Evolutionary conservation across 306 rosid species (phyloP).

Genomic region (Medicago ruthenica): DNA sequence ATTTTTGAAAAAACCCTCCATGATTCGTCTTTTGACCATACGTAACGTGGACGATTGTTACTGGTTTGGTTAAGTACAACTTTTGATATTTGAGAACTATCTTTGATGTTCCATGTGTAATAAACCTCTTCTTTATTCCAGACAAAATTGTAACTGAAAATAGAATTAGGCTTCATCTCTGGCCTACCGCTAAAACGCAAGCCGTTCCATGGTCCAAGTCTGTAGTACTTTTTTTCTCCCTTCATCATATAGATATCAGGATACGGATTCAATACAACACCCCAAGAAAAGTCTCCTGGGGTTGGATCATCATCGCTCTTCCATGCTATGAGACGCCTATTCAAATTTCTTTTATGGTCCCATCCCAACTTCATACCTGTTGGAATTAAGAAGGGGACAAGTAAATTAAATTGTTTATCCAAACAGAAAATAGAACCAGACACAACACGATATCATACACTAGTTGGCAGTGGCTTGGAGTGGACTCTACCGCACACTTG

Average conservation of each 20-base stretch:
- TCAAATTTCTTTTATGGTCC: constrained; percentile 27
- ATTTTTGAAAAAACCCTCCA: background rate
- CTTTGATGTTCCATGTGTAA: background rate
- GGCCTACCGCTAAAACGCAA: constrained; percentile 34
- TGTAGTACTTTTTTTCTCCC: background rate
- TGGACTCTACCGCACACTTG: no score
- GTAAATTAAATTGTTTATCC: background rate
- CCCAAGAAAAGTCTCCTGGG: constrained; percentile 33
- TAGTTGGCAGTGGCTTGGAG: no score
- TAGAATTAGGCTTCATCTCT: constrained; percentile 1
- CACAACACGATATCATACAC: no score
- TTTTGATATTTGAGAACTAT: constrained; percentile 6
- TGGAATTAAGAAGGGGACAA: background rate
- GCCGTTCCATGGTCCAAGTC: constrained; percentile 48
- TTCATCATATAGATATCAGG: constrained; percentile 30
- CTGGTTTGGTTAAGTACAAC: background rate
- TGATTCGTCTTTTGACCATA: background rate
- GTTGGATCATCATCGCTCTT: constrained; percentile 43
- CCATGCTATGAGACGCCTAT: constrained; percentile 20
- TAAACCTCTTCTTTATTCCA: constrained; percentile 13
- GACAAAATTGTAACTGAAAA: constrained; percentile 26
- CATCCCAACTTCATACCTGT: constrained; percentile 46
- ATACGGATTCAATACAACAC: background rate
- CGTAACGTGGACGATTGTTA: background rate
- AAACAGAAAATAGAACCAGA: background rate